Evolutionary conservation across 345 rosid species (phyloP).

Genomic region (Carallia pectinifolia): DNA sequence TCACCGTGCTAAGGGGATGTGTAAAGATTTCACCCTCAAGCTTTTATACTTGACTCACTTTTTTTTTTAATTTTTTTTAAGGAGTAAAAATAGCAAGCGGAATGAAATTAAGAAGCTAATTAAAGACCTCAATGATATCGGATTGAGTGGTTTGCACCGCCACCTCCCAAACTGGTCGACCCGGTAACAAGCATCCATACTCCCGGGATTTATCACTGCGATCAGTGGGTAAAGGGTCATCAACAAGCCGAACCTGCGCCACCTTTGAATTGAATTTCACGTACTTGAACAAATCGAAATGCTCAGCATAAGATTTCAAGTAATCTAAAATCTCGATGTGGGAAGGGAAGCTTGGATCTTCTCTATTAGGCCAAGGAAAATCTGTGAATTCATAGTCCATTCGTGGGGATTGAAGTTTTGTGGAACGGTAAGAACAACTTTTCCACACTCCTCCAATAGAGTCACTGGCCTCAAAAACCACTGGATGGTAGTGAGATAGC

Average conservation of each 20-base stretch:
- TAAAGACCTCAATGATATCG: conserved; percentile 54
- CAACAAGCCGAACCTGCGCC: conserved; percentile 53
- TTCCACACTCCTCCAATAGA: conserved; percentile 92
- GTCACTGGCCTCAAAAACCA: conserved; percentile 72
- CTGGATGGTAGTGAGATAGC: conserved; percentile 57
- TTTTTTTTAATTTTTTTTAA: too few relatives aligned
- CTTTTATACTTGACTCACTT: too few relatives aligned
- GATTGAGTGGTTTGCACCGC: conserved; percentile 56
- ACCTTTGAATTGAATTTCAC: conserved; percentile 72
- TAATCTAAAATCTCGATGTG: conserved; percentile 64
- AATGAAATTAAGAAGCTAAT: background rate
- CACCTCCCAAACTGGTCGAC: conserved; percentile 76
- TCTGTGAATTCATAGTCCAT: conserved; percentile 80
- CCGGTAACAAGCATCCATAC: conserved; percentile 48
- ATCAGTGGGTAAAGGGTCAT: conserved; percentile 30
- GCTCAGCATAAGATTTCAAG: conserved; percentile 67
- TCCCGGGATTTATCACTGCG: conserved; percentile 16
- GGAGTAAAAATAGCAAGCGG: too few relatives aligned
- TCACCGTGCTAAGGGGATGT: too few relatives aligned
- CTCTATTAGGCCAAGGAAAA: conserved; percentile 78
- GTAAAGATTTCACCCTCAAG: too few relatives aligned
- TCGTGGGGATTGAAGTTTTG: conserved; percentile 77
- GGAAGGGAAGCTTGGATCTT: conserved; percentile 62
- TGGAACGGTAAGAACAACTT: conserved; percentile 66
- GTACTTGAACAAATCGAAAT: conserved; percentile 59